Conservation (phyloP, 768 basidiomycete species). For the Multifurca ochricompacta region DNA sequence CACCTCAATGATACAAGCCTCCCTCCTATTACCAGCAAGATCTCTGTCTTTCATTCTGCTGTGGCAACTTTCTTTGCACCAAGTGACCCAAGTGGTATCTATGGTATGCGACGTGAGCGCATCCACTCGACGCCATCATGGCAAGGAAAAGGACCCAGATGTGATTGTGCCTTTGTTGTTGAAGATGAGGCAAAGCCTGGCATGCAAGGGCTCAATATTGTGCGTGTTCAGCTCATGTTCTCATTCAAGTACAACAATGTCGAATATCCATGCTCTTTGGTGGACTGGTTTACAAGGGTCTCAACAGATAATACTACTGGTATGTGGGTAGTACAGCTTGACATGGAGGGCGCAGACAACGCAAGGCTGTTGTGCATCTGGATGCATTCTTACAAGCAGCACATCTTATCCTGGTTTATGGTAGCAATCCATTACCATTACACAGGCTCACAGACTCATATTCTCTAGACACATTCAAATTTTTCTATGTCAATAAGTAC, state of each 20-base stretch:
- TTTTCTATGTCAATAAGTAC: constrained; percentile 27
- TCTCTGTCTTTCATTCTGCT: neutral
- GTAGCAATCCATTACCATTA: constrained; percentile 1
- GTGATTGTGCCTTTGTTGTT: neutral
- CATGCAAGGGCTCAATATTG: neutral
- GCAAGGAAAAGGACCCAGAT: neutral
- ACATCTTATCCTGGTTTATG: neutral
- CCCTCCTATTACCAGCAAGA: neutral
- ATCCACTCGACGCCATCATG: neutral
- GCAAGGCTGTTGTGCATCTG: neutral
- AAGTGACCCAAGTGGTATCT: neutral
- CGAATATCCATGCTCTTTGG: neutral
- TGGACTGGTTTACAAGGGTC: neutral
- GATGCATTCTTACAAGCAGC: neutral
- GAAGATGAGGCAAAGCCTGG: neutral
- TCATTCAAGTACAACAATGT: neutral
- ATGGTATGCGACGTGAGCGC: neutral
- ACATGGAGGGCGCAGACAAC: neutral
- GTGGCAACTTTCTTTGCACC: neutral
- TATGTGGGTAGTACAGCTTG: neutral
- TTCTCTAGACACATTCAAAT: constrained; percentile 22
- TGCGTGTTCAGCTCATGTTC: neutral
- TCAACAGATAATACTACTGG: neutral
- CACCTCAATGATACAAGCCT: no score
- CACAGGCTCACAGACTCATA: no score